Percentiles rank a stretch among this genome's conserved stretches.
phyloP scores from a whole-genome alignment of 495 filamentous ascomycete species.

The Bacidia gigantensis region DNA sequence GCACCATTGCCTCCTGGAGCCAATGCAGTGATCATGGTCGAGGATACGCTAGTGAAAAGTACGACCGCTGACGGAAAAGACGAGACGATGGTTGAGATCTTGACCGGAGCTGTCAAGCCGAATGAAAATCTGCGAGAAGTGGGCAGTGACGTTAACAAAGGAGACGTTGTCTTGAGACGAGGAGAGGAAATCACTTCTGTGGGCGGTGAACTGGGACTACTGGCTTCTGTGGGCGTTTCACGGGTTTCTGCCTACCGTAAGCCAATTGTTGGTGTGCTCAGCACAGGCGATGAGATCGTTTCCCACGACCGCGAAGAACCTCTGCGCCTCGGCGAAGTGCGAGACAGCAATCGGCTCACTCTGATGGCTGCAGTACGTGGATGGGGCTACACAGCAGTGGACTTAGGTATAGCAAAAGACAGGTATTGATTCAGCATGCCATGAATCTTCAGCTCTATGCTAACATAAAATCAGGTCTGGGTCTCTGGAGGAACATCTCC shows the following conservation, averaged over 20 bases:
- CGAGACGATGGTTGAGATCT: slow-evolving; percentile 74
- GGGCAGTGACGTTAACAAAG: slow-evolving; percentile 68
- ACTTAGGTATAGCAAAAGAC: slow-evolving; percentile 80
- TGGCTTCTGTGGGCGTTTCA: slow-evolving; percentile 68
- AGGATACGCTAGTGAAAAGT: slow-evolving; percentile 66
- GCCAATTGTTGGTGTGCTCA: slow-evolving; percentile 74
- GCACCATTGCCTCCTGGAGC: slow-evolving; percentile 82
- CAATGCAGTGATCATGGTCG: slow-evolving; percentile 92
- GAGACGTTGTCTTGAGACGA: slow-evolving; percentile 52
- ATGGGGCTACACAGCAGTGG: slow-evolving; percentile 68
- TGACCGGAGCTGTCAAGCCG: slow-evolving; percentile 55
- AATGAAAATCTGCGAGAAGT: slow-evolving; percentile 86
- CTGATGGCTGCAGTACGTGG: slow-evolving; percentile 60
- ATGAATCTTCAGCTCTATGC: not conserved
- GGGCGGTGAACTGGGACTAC: slow-evolving; percentile 80
- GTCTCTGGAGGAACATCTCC: slow-evolving; percentile 63
- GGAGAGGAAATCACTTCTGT: slow-evolving; percentile 68
- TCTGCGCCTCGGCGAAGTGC: slow-evolving; percentile 67
- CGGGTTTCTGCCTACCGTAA: slow-evolving; percentile 64
- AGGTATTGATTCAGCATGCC: slow-evolving; percentile 27
- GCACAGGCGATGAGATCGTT: slow-evolving; percentile 91
- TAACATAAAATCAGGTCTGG: slow-evolving; percentile 36
- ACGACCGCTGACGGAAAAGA: slow-evolving; percentile 68
- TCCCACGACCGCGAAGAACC: slow-evolving; percentile 49
- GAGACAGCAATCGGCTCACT: slow-evolving; percentile 84